These are phyloP conservation scores for Trametes hirsuta DNA, from an alignment of 1,284 basidiomycete species.

Conservation along the genomic window DNA sequence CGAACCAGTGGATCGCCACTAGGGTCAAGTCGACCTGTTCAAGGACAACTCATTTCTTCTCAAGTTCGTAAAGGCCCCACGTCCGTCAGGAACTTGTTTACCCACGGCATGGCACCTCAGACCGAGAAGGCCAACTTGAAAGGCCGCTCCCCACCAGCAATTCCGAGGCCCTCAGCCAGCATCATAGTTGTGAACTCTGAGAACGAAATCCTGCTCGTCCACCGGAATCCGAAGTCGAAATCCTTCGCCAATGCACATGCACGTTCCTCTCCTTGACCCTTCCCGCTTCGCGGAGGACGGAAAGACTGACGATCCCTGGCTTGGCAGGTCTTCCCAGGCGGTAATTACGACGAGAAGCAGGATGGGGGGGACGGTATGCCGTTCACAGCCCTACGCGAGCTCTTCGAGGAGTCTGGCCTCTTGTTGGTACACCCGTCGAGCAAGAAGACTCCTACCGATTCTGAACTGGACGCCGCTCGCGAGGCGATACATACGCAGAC, in stretches of 20 bases:
- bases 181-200: constrained; percentile 62
- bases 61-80: no score
- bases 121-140: background rate
- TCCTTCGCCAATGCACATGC: constrained; percentile 71
- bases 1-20: background rate
- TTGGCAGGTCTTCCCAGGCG: constrained; percentile 72
- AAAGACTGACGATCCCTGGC: background rate
- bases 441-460: constrained; percentile 36
- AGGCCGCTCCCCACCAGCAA: background rate
- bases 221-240: constrained; percentile 62
- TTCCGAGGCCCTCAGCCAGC: constrained; percentile 59
- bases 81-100: background rate
- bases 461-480: constrained; percentile 55
- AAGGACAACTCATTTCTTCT: no score
- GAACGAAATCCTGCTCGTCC: constrained; percentile 71
- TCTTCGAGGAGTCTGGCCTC: constrained; percentile 74
- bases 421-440: constrained; percentile 53
- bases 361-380: constrained; percentile 49
- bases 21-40: background rate
- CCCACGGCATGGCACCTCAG: constrained; percentile 10
- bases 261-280: constrained; percentile 27
- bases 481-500: constrained; percentile 56
- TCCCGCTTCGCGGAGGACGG: background rate
- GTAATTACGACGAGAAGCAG: constrained; percentile 63
- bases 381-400: constrained; percentile 71